A percentile compares a stretch with the other conserved stretches of the same genome.
Conservation (phyloP, 2,329 filamentous ascomycete genomes). For the Fusarium citri region DNA sequence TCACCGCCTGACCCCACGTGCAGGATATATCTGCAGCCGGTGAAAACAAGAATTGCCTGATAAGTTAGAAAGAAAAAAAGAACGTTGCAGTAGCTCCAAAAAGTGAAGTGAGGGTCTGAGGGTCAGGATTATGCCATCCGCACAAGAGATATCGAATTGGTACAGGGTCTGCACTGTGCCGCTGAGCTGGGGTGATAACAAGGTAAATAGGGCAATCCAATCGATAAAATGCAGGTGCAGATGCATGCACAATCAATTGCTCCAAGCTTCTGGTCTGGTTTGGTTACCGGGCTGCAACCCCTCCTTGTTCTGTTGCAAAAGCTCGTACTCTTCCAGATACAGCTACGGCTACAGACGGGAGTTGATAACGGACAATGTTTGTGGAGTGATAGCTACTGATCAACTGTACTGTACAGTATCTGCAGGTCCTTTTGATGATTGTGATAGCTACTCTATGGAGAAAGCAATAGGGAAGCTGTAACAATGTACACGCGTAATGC, state of each 20-base stretch:
- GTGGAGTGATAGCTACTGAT: slow-evolving; percentile 24
- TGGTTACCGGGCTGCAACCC: slow-evolving; percentile 30
- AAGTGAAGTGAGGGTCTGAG: background rate
- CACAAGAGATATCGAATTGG: slow-evolving; percentile 24
- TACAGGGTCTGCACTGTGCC: slow-evolving; percentile 34
- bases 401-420: background rate
- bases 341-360: slow-evolving; percentile 37
- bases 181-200: slow-evolving; percentile 36
- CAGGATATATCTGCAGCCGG: slow-evolving; percentile 36
- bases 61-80: slow-evolving; percentile 1
- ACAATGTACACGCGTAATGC: slow-evolving; percentile 28
- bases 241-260: slow-evolving; percentile 16
- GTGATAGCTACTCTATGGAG: slow-evolving; percentile 3
- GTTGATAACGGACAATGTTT: slow-evolving; percentile 24
- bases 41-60: slow-evolving; percentile 37
- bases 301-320: background rate
- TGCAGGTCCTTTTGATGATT: background rate
- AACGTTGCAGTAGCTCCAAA: slow-evolving; percentile 30
- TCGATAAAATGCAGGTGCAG: slow-evolving; percentile 13
- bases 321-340: slow-evolving; percentile 1
- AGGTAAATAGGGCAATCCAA: slow-evolving; percentile 6
- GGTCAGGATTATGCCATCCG: slow-evolving; percentile 26
- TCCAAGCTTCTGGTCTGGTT: background rate
- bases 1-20: slow-evolving; percentile 39
- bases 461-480: slow-evolving; percentile 5